Percentiles rank a stretch among this genome's conserved stretches.
phyloP scores from a whole-genome alignment of 306 rosid species.

The Pterocarpus macrocarpus region DNA sequence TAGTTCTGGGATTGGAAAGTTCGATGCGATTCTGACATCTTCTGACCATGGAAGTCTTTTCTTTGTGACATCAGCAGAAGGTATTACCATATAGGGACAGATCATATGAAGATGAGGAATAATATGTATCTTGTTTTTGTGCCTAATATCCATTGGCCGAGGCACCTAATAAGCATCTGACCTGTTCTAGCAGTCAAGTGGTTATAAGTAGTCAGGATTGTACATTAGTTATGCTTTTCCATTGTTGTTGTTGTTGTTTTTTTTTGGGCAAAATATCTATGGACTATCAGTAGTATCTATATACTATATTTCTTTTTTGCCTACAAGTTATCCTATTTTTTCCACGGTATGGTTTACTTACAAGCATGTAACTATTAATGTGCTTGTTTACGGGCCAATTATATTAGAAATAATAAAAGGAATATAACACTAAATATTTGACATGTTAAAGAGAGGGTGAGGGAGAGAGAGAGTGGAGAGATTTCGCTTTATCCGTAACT shows the following conservation, averaged over 20 bases:
- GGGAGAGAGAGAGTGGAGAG: not conserved
- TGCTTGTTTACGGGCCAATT: slow-evolving; percentile 7
- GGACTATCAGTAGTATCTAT: not conserved
- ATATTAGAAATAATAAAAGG: not conserved
- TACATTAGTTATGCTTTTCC: slow-evolving; percentile 27
- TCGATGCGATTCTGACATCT: slow-evolving; percentile 37
- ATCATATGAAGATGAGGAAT: slow-evolving; percentile 50
- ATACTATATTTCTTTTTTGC: slow-evolving; percentile 25
- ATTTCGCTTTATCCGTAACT: not conserved
- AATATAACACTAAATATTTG: not conserved
- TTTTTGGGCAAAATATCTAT: slow-evolving; percentile 12
- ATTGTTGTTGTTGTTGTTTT: not conserved
- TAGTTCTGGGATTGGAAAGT: slow-evolving; percentile 8
- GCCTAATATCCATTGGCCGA: slow-evolving; percentile 31
- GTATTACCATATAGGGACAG: slow-evolving; percentile 45
- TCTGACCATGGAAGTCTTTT: slow-evolving; percentile 19
- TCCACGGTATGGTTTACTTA: not conserved
- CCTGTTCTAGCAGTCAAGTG: slow-evolving; percentile 31
- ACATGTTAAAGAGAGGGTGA: not conserved
- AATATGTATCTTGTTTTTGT: slow-evolving; percentile 36
- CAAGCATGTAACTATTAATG: not conserved
- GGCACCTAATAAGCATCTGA: slow-evolving; percentile 37
- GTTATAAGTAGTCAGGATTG: slow-evolving; percentile 34
- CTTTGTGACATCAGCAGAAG: slow-evolving; percentile 38
- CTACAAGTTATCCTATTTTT: not conserved